phyloP scores from a whole-genome alignment of 176 grass and related monocot species.

The Oryza meyeriana region DNA sequence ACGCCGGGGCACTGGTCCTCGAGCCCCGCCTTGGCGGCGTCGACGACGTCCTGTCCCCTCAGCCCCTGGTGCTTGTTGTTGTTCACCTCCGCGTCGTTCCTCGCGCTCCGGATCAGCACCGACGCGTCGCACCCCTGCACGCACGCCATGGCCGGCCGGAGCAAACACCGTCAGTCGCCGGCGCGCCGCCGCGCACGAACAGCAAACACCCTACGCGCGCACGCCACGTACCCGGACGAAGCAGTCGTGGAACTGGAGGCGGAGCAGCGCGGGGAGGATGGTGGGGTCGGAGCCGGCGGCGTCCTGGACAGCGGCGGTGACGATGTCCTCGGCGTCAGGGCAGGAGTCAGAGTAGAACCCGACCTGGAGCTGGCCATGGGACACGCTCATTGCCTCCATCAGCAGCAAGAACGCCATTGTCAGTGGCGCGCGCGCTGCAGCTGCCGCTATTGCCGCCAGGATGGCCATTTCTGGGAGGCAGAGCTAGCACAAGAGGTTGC shows the following conservation, averaged over 20 bases:
- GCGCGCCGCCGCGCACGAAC: too few relatives aligned
- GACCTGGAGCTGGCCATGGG: slow-evolving; percentile 48
- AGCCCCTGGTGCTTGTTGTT: slow-evolving; percentile 68
- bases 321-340: slow-evolving; percentile 63
- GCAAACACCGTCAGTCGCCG: neutral
- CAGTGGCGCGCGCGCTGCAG: neutral
- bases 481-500: neutral
- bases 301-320: slow-evolving; percentile 53
- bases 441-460: neutral
- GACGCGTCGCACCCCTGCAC: slow-evolving; percentile 84
- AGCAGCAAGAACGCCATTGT: slow-evolving; percentile 21
- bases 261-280: slow-evolving; percentile 64
- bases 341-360: slow-evolving; percentile 77
- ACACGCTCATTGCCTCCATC: slow-evolving; percentile 10
- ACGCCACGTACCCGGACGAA: slow-evolving; percentile 48
- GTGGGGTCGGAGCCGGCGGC: slow-evolving; percentile 52
- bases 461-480: slow-evolving; percentile 17
- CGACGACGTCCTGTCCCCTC: slow-evolving; percentile 56
- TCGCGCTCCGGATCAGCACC: slow-evolving; percentile 46
- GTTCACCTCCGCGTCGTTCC: slow-evolving; percentile 52
- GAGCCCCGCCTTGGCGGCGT: slow-evolving; percentile 61
- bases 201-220: too few relatives aligned
- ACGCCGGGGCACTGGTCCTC: slow-evolving; percentile 70
- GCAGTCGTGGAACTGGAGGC: slow-evolving; percentile 79
- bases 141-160: neutral